A percentile compares a stretch with the other conserved stretches of the same genome.
Evolutionary conservation across 495 filamentous ascomycete genomes (phyloP).

Genomic region (Geoglossum glabrum): DNA sequence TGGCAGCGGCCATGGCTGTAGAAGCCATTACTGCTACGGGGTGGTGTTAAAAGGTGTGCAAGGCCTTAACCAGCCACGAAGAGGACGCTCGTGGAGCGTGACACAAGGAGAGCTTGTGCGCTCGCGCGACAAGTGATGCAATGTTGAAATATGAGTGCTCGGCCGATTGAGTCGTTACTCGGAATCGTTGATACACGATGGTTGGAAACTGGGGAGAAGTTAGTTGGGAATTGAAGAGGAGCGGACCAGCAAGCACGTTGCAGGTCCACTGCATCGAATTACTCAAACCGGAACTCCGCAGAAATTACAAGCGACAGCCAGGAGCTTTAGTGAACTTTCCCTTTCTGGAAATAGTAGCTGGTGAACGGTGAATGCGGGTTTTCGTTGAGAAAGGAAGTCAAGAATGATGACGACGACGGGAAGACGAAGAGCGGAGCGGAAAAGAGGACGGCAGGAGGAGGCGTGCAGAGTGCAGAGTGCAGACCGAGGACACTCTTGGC

Average conservation of each 20-base stretch:
- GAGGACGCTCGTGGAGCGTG: background rate
- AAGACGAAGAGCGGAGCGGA: background rate
- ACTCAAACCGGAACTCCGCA: background rate
- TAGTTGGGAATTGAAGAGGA: background rate
- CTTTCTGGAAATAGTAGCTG: background rate
- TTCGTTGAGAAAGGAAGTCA: background rate
- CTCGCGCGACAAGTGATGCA: background rate
- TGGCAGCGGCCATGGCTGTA: constrained; percentile 2
- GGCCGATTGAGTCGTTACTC: background rate
- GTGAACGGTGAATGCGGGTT: background rate
- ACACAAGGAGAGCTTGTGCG: background rate
- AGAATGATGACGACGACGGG: too few relatives aligned
- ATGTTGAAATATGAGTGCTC: background rate
- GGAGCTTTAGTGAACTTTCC: background rate
- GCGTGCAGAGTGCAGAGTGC: too few relatives aligned
- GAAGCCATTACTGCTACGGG: constrained; percentile 3
- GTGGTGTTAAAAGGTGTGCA: background rate
- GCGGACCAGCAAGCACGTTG: background rate
- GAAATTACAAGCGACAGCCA: background rate
- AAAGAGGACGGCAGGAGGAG: background rate
- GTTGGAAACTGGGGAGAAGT: background rate
- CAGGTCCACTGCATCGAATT: background rate
- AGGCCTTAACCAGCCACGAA: background rate
- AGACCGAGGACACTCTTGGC: background rate
- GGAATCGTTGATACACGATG: background rate